These are phyloP conservation scores for Amborella trichopoda DNA, from an alignment of 164 flowering plant genomes.

Conservation along the genomic window DNA sequence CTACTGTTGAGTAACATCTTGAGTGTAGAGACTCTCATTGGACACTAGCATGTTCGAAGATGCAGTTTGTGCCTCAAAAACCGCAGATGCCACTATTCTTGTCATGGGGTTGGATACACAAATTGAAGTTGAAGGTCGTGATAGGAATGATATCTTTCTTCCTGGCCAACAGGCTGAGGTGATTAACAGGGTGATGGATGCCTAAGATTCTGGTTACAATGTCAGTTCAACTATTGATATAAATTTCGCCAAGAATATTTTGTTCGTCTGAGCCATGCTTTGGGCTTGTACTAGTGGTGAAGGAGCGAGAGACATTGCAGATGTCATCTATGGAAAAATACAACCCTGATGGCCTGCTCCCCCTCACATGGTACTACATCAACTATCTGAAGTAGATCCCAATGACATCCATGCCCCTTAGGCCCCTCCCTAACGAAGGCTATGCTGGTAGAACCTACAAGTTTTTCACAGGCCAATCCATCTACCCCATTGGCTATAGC, in stretches of 20 bases:
- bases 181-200: slow-evolving; percentile 39
- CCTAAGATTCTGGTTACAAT: slow-evolving; percentile 45
- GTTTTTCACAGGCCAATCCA: slow-evolving; percentile 20
- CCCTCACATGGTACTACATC: slow-evolving; percentile 23
- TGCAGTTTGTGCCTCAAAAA: slow-evolving; percentile 38
- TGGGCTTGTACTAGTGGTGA: slow-evolving; percentile 86
- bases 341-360: slow-evolving; percentile 22
- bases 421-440: slow-evolving; percentile 9
- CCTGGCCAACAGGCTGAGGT: slow-evolving; percentile 71
- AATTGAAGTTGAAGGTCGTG: slow-evolving; percentile 48
- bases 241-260: slow-evolving; percentile 54
- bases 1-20: not conserved
- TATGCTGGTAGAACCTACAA: slow-evolving; percentile 32
- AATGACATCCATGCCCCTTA: slow-evolving; percentile 27
- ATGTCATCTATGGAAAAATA: slow-evolving; percentile 37
- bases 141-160: slow-evolving; percentile 35
- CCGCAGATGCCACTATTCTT: slow-evolving; percentile 52
- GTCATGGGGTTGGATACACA: slow-evolving; percentile 62
- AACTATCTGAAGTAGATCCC: slow-evolving; percentile 13
- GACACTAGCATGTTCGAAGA: slow-evolving; percentile 18
- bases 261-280: slow-evolving; percentile 42
- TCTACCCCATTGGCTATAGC: slow-evolving; percentile 25
- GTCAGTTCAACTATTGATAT: slow-evolving; percentile 55
- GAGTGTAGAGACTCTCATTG: slow-evolving; percentile 23
- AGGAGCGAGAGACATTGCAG: slow-evolving; percentile 68